Evolutionary conservation across 2,329 filamentous ascomycete species (phyloP), one percentile per base, ranked within the genome.

Genomic region (Trichoderma guizhouense): DNA sequence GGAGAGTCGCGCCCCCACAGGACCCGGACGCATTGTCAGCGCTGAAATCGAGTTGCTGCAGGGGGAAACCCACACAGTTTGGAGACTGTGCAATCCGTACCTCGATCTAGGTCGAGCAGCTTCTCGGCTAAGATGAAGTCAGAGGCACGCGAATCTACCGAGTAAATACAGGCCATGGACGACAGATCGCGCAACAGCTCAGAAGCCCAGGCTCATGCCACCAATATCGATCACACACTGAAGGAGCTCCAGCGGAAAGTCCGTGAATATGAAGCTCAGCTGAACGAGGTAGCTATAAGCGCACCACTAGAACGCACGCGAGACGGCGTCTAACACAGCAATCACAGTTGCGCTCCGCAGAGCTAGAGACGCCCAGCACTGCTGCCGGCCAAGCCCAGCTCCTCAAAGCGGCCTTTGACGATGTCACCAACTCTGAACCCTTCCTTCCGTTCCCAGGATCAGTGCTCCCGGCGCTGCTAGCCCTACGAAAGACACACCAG

Each of bases 391-490:
- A 82, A 65, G 76, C 78, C 18, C 75, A 74, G 43, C 81, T 88
- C 51, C 85, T 94, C 77, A 90, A 88, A 76, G 82, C 85, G 64
- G 92, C 92, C 3, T 93, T 94, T 76, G 86, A 89, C 67, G 85
- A 87, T 18, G 83, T 94, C 61, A 86, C 89, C 14, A 83, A 87
- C 57, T 85, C 86, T 15, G 86, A 90, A 66, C 90, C 91, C 9
- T 89, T 89, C 75, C 82, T 95, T 26, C 93, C 93, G 3, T 84
- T 86, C 28, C 83, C 88, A 11, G 88, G 87, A 64, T 95, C 93
- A 24, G 85, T 91, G 7, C 81, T 96, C 7, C 92, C 93, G 4
- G 89, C 90, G 7, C 84, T 97, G 5, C 79, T 96, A 53, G 92
- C 93, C 7, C 81, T 94, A 69, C 89, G 91, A 66, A 89, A 88